Evolutionary conservation across 139 green algal genomes (phyloP), one percentile per base, ranked within the genome.

Genomic region (Pseudopediastrum boryanum): DNA sequence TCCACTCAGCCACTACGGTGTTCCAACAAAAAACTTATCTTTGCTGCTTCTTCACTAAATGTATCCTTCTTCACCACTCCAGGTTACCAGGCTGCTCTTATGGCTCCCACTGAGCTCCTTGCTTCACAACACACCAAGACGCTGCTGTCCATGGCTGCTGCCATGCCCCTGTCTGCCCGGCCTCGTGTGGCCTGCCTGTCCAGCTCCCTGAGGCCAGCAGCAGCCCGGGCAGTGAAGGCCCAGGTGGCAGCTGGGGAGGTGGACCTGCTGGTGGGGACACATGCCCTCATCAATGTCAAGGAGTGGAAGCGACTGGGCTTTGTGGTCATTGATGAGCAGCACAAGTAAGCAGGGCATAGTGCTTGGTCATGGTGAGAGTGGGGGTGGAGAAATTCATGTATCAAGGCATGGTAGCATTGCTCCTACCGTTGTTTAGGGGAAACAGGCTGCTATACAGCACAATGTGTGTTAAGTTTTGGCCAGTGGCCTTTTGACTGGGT

Each of bases 241-340:
- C 77, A 46, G 74, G 78, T 92, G 10, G 78, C 76, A 0, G 65
- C 54, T n/a, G 95, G 94, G 19, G 42, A 71, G 3, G 66, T 91
- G 0, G 42, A 89, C 29, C 80, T 99, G 31, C 80, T 93, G 4
- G 86, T 98, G 33, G 92, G 93, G 58, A 99, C 96, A 0, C 94
- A 98, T 83, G 85, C 89, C 42, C 84, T 98, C 84, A 75, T 42
- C 81, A 90, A 1, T 31, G 27, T 78, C 2, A 51, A 36, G 0
- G 83, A 80, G 19, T 99, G 96, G 71, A 29, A 46, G 2, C 68
- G 66, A 23, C 93, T 99, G 63, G 96, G 91, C 9, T 83, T 99
- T 36, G 92, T 92, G 38, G 88, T 96, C 12, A 89, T 99, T 31
- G 96, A 99, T 74, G 96, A 99, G 84, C 94, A 98, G 83, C 96